Percentiles rank a stretch among this genome's conserved stretches.
These are phyloP conservation scores for Talaromyces sp. DNA, from an alignment of 2,329 filamentous ascomycete species.

Conservation along the genomic window DNA sequence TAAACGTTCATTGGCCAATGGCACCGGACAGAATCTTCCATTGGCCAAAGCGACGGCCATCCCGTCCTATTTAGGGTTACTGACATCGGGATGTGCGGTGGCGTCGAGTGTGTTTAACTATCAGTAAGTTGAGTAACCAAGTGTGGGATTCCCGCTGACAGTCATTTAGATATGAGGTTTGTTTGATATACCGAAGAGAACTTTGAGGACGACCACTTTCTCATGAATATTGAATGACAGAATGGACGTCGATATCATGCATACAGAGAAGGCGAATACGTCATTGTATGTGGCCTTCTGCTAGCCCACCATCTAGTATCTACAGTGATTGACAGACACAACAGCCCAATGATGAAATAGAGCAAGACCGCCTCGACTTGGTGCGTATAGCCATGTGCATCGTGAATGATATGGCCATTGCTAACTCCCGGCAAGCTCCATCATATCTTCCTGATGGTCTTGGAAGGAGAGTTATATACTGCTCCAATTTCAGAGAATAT, in stretches of 20 bases:
- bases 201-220: neutral
- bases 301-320: neutral
- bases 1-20: neutral
- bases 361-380: constrained; percentile 15
- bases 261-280: constrained; percentile 15
- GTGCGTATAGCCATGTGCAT: constrained; percentile 4
- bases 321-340: neutral
- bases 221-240: neutral
- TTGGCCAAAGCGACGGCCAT: neutral
- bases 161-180: neutral
- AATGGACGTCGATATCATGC: constrained; percentile 17
- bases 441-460: constrained; percentile 25
- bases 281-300: neutral
- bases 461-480: constrained; percentile 20
- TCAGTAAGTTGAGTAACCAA: neutral
- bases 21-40: neutral
- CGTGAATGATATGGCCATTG: too few relatives aligned
- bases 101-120: constrained; percentile 5
- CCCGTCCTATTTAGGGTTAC: neutral
- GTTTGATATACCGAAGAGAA: neutral
- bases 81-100: neutral
- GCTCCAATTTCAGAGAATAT: constrained; percentile 22
- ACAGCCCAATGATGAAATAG: constrained; percentile 15
- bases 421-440: constrained; percentile 20
- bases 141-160: neutral